phyloP scores from a whole-genome alignment of 192 early-diverging fungal species.

The Umbelopsis sp. region DNA sequence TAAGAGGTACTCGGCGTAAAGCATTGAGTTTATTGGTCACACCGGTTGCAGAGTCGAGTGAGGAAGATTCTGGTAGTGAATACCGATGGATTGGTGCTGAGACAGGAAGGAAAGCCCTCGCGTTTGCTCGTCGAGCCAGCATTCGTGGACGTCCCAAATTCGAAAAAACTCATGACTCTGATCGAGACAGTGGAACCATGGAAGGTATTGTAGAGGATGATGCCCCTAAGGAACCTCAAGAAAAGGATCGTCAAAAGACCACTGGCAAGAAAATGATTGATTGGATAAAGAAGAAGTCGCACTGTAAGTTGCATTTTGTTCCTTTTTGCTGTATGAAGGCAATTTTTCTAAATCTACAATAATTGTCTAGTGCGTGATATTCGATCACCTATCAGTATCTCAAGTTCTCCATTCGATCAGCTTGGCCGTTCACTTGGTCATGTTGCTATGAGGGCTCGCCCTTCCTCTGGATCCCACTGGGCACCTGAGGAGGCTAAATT shows the following conservation, averaged over 20 bases:
- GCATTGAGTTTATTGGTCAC: constrained; percentile 35
- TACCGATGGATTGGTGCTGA: background rate
- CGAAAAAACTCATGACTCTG: background rate
- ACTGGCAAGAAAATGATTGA: constrained; percentile 73
- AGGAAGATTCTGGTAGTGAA: background rate
- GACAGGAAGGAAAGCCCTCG: background rate
- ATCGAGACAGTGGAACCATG: background rate
- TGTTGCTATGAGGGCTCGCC: constrained; percentile 17
- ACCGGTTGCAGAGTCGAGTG: constrained; percentile 27
- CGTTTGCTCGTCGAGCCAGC: constrained; percentile 2
- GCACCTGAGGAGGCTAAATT: constrained; percentile 55
- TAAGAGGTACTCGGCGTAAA: constrained; percentile 35
- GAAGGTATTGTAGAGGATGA: constrained; percentile 7
- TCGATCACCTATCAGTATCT: background rate
- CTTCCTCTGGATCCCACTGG: constrained; percentile 21
- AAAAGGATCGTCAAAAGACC: constrained; percentile 34
- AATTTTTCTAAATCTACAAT: background rate
- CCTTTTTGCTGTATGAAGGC: background rate
- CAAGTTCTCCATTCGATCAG: background rate
- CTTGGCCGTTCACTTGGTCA: background rate
- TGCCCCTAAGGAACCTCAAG: background rate
- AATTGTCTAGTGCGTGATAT: background rate
- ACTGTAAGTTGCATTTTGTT: constrained; percentile 37
- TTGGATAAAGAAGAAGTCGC: constrained; percentile 69
- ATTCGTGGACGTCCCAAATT: background rate